Conservation (phyloP, 2,329 filamentous ascomycete species). For the Botrytis tulipae region DNA sequence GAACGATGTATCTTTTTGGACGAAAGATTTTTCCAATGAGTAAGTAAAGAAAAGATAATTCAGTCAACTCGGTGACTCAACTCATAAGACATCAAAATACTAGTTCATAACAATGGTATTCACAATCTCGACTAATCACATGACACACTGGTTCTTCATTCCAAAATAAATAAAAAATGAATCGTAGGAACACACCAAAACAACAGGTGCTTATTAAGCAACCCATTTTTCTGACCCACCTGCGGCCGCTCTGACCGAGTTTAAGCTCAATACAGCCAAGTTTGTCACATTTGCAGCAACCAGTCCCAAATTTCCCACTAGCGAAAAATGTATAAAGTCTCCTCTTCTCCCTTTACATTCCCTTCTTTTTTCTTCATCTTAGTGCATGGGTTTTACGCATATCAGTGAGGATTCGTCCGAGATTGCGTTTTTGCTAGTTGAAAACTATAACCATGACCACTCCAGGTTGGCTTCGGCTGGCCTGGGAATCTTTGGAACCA, state of each 20-base stretch:
- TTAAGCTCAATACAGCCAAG: conserved; percentile 7
- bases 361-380: conserved; percentile 50
- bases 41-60: neutral
- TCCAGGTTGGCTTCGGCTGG: conserved; percentile 66
- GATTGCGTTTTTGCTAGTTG: conserved; percentile 79
- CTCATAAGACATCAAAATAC: neutral
- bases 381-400: conserved; percentile 59
- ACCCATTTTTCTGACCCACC: neutral
- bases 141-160: neutral
- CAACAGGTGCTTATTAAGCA: rapidly evolving
- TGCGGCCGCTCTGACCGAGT: neutral
- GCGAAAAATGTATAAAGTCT: conserved; percentile 15
- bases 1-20: neutral
- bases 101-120: neutral
- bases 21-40: neutral
- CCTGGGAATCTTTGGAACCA: conserved; percentile 76
- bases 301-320: neutral
- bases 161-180: neutral
- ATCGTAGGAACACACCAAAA: neutral
- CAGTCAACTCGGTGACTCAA: neutral
- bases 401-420: conserved; percentile 87
- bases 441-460: conserved; percentile 62
- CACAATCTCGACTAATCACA: neutral
- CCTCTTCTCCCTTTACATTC: conserved; percentile 13
- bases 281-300: conserved; percentile 16